A percentile compares a stretch with the other conserved stretches of the same genome.
Evolutionary conservation across 768 basidiomycete species (phyloP).

Genomic region (Boletus edulis): DNA sequence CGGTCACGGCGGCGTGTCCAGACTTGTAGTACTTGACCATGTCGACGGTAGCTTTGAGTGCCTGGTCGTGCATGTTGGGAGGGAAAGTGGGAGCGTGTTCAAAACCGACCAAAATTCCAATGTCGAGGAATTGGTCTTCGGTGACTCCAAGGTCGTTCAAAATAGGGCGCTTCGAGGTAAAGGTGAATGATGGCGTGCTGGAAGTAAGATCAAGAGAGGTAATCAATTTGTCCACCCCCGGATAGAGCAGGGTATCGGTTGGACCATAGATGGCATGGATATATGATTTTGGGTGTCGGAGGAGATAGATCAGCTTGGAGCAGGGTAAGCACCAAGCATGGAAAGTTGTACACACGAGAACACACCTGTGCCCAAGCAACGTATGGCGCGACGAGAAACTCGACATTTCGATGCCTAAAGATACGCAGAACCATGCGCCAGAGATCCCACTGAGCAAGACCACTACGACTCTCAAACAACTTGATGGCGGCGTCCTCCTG

Average conservation of each 20-base stretch:
- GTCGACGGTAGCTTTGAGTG: constrained; percentile 82
- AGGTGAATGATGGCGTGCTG: constrained; percentile 72
- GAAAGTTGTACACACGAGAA: constrained; percentile 15
- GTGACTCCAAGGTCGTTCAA: constrained; percentile 62
- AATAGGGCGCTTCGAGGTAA: constrained; percentile 75
- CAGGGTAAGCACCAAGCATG: constrained; percentile 4
- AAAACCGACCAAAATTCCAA: constrained; percentile 88
- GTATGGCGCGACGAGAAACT: constrained; percentile 96
- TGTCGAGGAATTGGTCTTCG: constrained; percentile 94
- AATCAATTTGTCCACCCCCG: constrained; percentile 85
- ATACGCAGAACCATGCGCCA: constrained; percentile 90
- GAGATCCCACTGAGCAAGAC: constrained; percentile 84
- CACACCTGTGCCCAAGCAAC: constrained; percentile 93
- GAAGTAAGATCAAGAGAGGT: constrained; percentile 78
- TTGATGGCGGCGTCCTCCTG: constrained; percentile 87
- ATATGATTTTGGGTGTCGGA: constrained; percentile 89
- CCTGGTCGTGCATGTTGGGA: constrained; percentile 76
- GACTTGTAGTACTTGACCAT: constrained; percentile 93
- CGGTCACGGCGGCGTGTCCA: constrained; percentile 75
- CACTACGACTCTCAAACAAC: constrained; percentile 74
- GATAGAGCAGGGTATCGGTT: constrained; percentile 87
- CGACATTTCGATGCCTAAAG: constrained; percentile 92
- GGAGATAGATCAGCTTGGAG: constrained; percentile 85
- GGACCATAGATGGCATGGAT: constrained; percentile 93
- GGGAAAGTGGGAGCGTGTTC: constrained; percentile 81